These are phyloP conservation scores for Nitzschia sp. DNA, from an alignment of 108 stramenopile species.

Conservation along the genomic window DNA sequence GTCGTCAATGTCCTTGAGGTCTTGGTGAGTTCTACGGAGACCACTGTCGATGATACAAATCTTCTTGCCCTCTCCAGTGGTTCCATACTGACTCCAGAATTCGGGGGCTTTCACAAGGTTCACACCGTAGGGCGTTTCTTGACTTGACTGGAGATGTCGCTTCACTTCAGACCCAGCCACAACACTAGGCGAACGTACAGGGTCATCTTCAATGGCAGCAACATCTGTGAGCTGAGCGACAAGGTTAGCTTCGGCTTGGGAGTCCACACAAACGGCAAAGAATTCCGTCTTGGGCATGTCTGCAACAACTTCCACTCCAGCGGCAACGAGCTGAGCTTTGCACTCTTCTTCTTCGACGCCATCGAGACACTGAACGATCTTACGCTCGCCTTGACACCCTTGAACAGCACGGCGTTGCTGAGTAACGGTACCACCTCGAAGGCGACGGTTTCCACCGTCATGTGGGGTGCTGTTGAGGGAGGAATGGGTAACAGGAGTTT, in stretches of 20 bases:
- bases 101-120: constrained; percentile 27
- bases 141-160: background rate
- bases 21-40: constrained; percentile 33
- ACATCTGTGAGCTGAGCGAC: constrained; percentile 4
- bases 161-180: constrained; percentile 5
- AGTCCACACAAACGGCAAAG: constrained; percentile 13
- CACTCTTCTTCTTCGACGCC: constrained; percentile 8
- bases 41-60: constrained; percentile 66
- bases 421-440: background rate
- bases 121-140: constrained; percentile 15
- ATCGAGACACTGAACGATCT: constrained; percentile 14
- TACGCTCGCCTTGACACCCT: background rate
- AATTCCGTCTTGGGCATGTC: constrained; percentile 15
- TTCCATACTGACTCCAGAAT: constrained; percentile 13
- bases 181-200: background rate
- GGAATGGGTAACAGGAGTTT: background rate
- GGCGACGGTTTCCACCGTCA: background rate
- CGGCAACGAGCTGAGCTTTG: background rate
- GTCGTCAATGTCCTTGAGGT: constrained; percentile 21
- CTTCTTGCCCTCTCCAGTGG: constrained; percentile 22
- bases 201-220: constrained; percentile 10
- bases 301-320: constrained; percentile 4
- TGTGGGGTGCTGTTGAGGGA: background rate
- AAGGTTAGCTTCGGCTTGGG: constrained; percentile 1
- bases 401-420: background rate